Evolutionary conservation across 2,329 filamentous ascomycete genomes (phyloP).

Genomic region (Colletotrichum theobromicola): DNA sequence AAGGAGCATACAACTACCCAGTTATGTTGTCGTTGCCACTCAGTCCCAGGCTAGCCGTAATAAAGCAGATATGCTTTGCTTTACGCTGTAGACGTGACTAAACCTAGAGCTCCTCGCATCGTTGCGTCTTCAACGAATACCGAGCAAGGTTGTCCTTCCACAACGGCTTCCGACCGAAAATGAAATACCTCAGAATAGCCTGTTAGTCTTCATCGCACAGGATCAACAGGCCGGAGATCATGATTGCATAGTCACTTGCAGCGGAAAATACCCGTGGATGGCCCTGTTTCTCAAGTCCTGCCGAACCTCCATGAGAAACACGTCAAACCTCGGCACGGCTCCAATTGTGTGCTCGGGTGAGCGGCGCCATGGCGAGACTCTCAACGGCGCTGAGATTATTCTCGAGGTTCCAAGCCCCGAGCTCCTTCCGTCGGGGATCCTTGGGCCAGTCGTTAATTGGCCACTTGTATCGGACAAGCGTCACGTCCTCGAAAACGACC

Average conservation of each 20-base stretch:
- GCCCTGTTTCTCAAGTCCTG: not conserved
- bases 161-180: not conserved
- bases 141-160: not conserved
- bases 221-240: not conserved
- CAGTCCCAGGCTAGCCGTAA: too few species aligned
- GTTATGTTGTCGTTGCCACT: too few species aligned
- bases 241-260: not conserved
- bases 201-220: fast-evolving
- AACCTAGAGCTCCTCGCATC: fast-evolving
- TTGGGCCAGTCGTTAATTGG: slow-evolving; percentile 58
- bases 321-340: not conserved
- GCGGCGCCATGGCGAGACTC: not conserved
- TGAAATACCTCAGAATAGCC: not conserved
- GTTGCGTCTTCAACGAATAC: too few species aligned
- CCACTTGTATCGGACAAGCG: slow-evolving; percentile 52
- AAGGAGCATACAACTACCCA: too few species aligned
- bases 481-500: slow-evolving; percentile 59
- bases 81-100: not conserved
- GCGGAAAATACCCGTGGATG: not conserved
- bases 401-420: slow-evolving; percentile 36
- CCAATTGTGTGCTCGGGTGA: not conserved
- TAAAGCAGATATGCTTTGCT: too few species aligned
- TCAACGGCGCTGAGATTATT: not conserved
- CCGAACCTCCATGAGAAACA: not conserved
- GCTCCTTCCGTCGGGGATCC: slow-evolving; percentile 53